These are phyloP conservation scores for Perkinsus chesapeaki DNA, from an alignment of 169 alveolate species.

Conservation along the genomic window DNA sequence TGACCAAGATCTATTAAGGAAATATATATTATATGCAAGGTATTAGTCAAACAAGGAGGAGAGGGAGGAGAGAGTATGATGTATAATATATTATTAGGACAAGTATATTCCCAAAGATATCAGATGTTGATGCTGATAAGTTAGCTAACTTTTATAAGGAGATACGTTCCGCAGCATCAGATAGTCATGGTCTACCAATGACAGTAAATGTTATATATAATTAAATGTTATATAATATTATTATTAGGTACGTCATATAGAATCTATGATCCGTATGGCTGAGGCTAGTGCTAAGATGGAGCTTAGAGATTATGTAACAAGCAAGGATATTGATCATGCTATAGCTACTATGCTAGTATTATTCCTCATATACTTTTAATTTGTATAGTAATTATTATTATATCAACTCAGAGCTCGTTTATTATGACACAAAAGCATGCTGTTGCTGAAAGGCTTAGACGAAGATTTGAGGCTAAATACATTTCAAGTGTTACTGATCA, in stretches of 20 bases:
- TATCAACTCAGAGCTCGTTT: background rate
- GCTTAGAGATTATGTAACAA: conserved; percentile 84
- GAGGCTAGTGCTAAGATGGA: conserved; percentile 95
- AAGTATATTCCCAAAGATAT: background rate
- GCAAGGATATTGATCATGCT: conserved; percentile 91
- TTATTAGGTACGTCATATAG: conserved; percentile 91
- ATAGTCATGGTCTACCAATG: conserved; percentile 10
- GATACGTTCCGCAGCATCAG: background rate
- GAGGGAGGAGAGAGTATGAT: no score
- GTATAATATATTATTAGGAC: background rate
- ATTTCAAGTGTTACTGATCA: background rate
- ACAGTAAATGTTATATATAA: background rate
- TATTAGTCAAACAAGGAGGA: conserved; percentile 20
- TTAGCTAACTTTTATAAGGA: background rate
- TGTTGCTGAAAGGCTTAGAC: background rate
- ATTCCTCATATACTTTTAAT: conserved; percentile 40
- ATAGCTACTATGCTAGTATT: conserved; percentile 85
- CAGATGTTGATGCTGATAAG: background rate
- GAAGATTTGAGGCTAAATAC: background rate
- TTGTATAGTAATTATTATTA: background rate
- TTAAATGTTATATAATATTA: conserved; percentile 70
- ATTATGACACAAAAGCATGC: background rate
- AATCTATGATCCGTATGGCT: conserved; percentile 87
- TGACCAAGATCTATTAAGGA: conserved; percentile 82
- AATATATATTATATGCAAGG: conserved; percentile 93